A percentile compares a stretch with the other conserved stretches of the same genome.
These are phyloP conservation scores for Salvia sclarea DNA, from an alignment of 305 asterid species.

Conservation along the genomic window DNA sequence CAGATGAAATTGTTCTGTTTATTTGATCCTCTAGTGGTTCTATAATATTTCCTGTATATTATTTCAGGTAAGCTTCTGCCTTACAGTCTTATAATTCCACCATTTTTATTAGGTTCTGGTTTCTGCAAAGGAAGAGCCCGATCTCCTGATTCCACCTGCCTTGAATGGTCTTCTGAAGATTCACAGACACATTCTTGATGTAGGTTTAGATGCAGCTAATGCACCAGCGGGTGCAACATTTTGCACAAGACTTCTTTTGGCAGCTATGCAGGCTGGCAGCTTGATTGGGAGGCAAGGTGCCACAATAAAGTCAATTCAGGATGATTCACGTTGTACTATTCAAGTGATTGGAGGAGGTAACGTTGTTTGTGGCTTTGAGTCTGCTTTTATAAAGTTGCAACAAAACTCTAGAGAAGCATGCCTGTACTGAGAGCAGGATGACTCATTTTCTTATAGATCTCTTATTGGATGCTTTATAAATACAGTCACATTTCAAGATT, in stretches of 20 bases:
- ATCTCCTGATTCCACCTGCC: conserved; percentile 72
- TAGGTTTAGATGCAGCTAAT: conserved; percentile 52
- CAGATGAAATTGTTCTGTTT: conserved; percentile 10
- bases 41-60: neutral
- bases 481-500: neutral
- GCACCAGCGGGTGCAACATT: conserved; percentile 48
- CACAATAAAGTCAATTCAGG: conserved; percentile 76
- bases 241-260: conserved; percentile 76
- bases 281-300: conserved; percentile 94
- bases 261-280: conserved; percentile 85
- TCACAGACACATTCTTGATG: conserved; percentile 69
- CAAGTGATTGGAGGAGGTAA: conserved; percentile 86
- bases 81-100: conserved; percentile 7
- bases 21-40: neutral
- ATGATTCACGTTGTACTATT: conserved; percentile 65
- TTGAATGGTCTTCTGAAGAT: conserved; percentile 77
- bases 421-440: neutral
- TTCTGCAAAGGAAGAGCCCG: conserved; percentile 85
- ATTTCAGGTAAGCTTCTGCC: conserved; percentile 16
- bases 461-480: neutral
- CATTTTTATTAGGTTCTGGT: conserved; percentile 58
- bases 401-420: neutral
- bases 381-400: neutral
- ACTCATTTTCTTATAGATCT: neutral
- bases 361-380: neutral